These are phyloP conservation scores for Chaetomiaceae sp. DNA, from an alignment of 2,329 filamentous ascomycete species.

Conservation along the genomic window DNA sequence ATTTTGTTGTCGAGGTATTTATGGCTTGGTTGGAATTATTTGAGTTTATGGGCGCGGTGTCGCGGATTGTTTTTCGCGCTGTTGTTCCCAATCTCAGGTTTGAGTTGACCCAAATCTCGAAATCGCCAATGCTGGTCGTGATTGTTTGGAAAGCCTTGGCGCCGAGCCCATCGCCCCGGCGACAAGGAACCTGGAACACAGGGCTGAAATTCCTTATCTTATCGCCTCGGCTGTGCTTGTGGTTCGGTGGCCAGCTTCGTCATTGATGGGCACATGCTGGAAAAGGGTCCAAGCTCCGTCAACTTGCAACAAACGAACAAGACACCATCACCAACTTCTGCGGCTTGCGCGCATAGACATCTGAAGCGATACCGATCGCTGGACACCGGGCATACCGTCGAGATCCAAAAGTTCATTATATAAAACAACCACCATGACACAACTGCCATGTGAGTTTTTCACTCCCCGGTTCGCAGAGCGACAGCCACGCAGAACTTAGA, in stretches of 20 bases:
- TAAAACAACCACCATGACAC: slow-evolving; percentile 22
- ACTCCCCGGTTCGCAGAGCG: slow-evolving; percentile 8
- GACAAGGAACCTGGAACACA: too few species aligned
- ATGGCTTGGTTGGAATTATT: too few species aligned
- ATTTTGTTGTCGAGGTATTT: background rate
- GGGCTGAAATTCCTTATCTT: slow-evolving; percentile 24
- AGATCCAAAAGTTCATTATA: background rate
- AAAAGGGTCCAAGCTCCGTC: slow-evolving; percentile 23
- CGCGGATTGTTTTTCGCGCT: background rate
- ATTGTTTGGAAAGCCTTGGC: slow-evolving; percentile 13
- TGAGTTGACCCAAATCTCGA: too few species aligned
- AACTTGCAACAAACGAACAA: slow-evolving; percentile 13
- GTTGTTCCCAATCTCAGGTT: too few species aligned
- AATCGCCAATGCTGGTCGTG: background rate
- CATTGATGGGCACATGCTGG: slow-evolving; percentile 23
- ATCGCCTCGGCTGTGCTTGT: slow-evolving; percentile 18
- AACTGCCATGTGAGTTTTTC: slow-evolving; percentile 26
- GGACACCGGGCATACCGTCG: too few species aligned
- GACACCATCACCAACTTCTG: background rate
- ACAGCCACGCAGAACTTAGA: slow-evolving; percentile 11
- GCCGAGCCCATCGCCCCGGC: slow-evolving; percentile 22
- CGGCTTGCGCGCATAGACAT: background rate
- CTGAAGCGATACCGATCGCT: background rate
- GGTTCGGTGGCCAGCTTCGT: slow-evolving; percentile 17
- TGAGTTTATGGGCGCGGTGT: background rate